Evolutionary conservation across 1,284 basidiomycete genomes (phyloP).

Genomic region (Pisolithus thermaeus): DNA sequence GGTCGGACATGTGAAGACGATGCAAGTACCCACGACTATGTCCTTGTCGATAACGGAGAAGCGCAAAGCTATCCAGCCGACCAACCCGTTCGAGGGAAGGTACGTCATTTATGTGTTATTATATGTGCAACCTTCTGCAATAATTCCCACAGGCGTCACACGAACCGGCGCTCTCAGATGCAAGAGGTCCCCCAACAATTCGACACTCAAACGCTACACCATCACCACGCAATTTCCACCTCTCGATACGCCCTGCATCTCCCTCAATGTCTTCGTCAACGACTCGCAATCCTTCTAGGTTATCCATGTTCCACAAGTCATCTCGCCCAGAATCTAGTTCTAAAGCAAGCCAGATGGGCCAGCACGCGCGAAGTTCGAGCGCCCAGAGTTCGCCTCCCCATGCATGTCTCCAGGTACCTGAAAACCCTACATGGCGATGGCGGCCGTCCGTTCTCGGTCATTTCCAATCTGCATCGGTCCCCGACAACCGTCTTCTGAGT

Average conservation of each 20-base stretch:
- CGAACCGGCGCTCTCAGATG: constrained; percentile 33
- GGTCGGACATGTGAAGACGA: constrained; percentile 25
- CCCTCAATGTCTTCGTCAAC: constrained; percentile 30
- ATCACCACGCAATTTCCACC: constrained; percentile 50
- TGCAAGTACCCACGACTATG: constrained; percentile 49
- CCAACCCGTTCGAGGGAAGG: constrained; percentile 9
- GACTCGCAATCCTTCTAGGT: constrained; percentile 34
- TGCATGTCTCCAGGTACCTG: constrained; percentile 12
- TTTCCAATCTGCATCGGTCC: constrained; percentile 40
- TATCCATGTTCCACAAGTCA: constrained; percentile 40
- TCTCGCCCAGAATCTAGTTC: constrained; percentile 32
- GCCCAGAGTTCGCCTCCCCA: constrained; percentile 26
- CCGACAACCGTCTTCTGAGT: constrained; percentile 31
- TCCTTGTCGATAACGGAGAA: constrained; percentile 37
- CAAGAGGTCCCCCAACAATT: constrained; percentile 33
- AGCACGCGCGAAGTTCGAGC: constrained; percentile 43
- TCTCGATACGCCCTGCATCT: constrained; percentile 43
- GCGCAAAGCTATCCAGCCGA: constrained; percentile 20
- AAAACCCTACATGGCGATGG: constrained; percentile 37
- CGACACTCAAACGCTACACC: constrained; percentile 41
- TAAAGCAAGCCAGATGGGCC: constrained; percentile 22
- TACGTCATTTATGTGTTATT: constrained; percentile 14
- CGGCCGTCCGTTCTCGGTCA: constrained; percentile 58
- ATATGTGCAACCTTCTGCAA: constrained; percentile 13
- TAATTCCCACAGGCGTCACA: constrained; percentile 23